Percentiles rank a stretch among this genome's conserved stretches.
phyloP scores from a whole-genome alignment of 2,329 filamentous ascomycete species.

The Thelonectria rubi region DNA sequence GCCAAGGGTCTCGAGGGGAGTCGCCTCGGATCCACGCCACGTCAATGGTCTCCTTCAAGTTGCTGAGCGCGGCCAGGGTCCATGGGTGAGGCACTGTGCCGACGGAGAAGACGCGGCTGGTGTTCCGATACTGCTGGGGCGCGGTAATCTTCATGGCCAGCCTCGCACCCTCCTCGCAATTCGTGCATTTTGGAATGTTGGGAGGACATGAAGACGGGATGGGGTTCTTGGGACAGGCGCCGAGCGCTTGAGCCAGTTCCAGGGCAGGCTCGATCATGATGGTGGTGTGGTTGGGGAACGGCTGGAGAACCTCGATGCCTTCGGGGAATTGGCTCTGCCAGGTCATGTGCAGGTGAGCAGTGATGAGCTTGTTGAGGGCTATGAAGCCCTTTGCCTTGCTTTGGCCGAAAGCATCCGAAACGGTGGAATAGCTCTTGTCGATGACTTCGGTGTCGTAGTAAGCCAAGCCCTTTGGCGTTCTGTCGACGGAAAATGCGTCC shows the following conservation, averaged over 20 bases:
- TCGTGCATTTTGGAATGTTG: conserved; percentile 76
- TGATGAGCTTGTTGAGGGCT: conserved; percentile 78
- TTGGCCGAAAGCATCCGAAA: conserved; percentile 69
- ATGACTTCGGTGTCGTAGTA: conserved; percentile 76
- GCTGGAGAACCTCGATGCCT: conserved; percentile 85
- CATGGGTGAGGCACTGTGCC: conserved; percentile 92
- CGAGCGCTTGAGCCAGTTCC: conserved; percentile 78
- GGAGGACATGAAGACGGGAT: conserved; percentile 84
- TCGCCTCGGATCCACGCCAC: conserved; percentile 72
- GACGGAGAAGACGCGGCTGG: conserved; percentile 78
- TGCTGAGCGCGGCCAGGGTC: conserved; percentile 76
- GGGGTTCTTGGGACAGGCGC: conserved; percentile 77
- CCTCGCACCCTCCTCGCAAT: conserved; percentile 68
- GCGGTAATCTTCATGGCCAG: conserved; percentile 73
- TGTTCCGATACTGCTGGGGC: conserved; percentile 74
- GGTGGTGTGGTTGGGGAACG: conserved; percentile 78
- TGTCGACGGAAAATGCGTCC: conserved; percentile 72
- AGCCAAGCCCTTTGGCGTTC: conserved; percentile 73
- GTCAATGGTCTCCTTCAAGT: conserved; percentile 68
- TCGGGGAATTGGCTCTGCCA: conserved; percentile 83
- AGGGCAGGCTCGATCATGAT: conserved; percentile 75
- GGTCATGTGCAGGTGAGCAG: conserved; percentile 82
- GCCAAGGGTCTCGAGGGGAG: conserved; percentile 81
- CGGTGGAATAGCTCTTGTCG: conserved; percentile 70
- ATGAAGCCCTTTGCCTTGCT: conserved; percentile 68